A percentile compares a stretch with the other conserved stretches of the same genome.
These are phyloP conservation scores for Aspergillus fischeri DNA, from an alignment of 2,329 filamentous ascomycete genomes.

Conservation along the genomic window DNA sequence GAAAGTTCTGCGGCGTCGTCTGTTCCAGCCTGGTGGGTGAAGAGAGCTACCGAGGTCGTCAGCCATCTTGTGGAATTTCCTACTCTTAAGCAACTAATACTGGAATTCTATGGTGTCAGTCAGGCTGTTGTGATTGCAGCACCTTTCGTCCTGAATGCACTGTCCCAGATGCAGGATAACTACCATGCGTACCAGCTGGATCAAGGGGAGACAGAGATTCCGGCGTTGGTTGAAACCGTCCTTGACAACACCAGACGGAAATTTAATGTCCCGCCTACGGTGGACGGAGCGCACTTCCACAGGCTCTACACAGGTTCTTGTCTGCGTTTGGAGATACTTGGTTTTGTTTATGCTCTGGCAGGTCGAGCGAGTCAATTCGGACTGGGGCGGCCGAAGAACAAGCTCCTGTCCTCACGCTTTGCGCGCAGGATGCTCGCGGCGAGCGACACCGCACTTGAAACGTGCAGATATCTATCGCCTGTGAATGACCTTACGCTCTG, in stretches of 20 bases:
- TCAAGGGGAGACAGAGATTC: conserved; percentile 6
- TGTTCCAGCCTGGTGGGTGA: conserved; percentile 20
- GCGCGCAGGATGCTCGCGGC: conserved; percentile 25
- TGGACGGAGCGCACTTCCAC: conserved; percentile 33
- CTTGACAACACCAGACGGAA: conserved; percentile 25
- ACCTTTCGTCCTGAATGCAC: conserved; percentile 31
- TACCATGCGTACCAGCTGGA: conserved; percentile 11
- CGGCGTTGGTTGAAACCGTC: conserved; percentile 11
- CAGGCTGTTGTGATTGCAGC: conserved; percentile 34
- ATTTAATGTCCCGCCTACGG: conserved; percentile 18
- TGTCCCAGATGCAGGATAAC: conserved; percentile 19
- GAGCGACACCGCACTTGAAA: conserved; percentile 34
- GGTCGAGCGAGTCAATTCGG: conserved; percentile 26
- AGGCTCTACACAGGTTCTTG: conserved; percentile 34
- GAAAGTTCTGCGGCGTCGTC: conserved; percentile 8
- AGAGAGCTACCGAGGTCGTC: conserved; percentile 16
- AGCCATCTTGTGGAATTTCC: conserved; percentile 13
- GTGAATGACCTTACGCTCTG: conserved; percentile 36
- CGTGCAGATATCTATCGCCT: conserved; percentile 36
- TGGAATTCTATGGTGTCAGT: conserved; percentile 20
- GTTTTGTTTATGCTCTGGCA: conserved; percentile 34
- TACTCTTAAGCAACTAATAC: conserved; percentile 15
- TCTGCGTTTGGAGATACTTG: conserved; percentile 38
- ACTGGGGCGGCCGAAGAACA: conserved; percentile 11
- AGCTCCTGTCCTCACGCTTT: conserved; percentile 13